Evolutionary conservation across 306 rosid species (phyloP).

Genomic region (Lathyrus tuberosus): DNA sequence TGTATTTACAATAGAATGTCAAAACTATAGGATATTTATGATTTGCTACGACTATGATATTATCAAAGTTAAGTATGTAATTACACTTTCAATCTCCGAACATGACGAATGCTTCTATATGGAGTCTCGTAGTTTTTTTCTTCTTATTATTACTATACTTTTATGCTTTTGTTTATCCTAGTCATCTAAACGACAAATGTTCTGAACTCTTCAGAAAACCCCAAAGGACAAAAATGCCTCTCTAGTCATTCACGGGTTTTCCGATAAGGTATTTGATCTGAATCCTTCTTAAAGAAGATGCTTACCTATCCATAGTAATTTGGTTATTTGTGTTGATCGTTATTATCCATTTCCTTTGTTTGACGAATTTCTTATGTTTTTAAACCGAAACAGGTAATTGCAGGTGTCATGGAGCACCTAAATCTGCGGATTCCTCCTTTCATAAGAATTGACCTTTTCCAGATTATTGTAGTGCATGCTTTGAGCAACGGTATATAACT

Average conservation of each 20-base stretch:
- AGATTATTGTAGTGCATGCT: constrained; percentile 72
- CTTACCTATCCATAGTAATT: constrained; percentile 3
- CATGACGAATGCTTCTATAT: too few relatives aligned
- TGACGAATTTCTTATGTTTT: constrained; percentile 21
- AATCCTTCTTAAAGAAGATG: constrained; percentile 23
- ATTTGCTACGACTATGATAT: constrained; percentile 7
- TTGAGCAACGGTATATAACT: constrained; percentile 58
- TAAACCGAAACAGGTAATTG: constrained; percentile 67
- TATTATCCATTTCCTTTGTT: not conserved
- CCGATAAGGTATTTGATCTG: constrained; percentile 73
- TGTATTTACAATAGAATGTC: constrained; percentile 9
- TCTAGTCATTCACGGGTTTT: constrained; percentile 87
- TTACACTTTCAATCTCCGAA: constrained; percentile 35
- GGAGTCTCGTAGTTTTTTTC: constrained; percentile 7
- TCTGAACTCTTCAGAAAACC: constrained; percentile 72
- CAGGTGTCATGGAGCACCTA: constrained; percentile 81
- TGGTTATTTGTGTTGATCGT: not conserved
- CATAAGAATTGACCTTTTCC: constrained; percentile 89
- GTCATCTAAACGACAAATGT: constrained; percentile 40
- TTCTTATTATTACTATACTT: not conserved
- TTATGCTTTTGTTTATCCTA: constrained; percentile 30
- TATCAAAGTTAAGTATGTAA: constrained; percentile 15
- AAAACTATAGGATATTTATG: constrained; percentile 25
- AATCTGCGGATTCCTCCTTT: constrained; percentile 83
- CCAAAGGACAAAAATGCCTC: constrained; percentile 96